phyloP scores from a whole-genome alignment of 2,329 filamentous ascomycete genomes.

The Dothideomycetes sp. region DNA sequence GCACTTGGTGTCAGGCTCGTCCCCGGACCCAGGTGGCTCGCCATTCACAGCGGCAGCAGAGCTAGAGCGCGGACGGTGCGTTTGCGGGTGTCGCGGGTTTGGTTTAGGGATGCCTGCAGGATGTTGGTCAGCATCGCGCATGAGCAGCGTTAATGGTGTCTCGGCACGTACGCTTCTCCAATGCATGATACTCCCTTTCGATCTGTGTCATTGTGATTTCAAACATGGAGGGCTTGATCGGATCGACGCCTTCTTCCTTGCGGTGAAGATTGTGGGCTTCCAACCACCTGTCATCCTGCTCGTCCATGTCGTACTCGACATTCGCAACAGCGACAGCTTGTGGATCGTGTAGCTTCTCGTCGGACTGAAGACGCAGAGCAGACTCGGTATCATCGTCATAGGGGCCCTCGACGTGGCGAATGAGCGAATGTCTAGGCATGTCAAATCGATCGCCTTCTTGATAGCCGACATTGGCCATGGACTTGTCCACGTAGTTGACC shows the following conservation, averaged over 20 bases:
- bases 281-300: slow-evolving; percentile 96
- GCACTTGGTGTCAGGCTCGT: slow-evolving; percentile 95
- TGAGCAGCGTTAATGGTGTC: background rate
- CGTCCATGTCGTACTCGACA: slow-evolving; percentile 99
- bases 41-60: slow-evolving; percentile 93
- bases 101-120: slow-evolving; percentile 81
- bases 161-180: slow-evolving; percentile 77
- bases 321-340: slow-evolving; percentile 51
- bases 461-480: slow-evolving; percentile 92
- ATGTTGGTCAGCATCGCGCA: background rate
- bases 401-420: slow-evolving; percentile 50
- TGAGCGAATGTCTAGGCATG: slow-evolving; percentile 61
- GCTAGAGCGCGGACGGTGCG: slow-evolving; percentile 81
- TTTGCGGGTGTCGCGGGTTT: slow-evolving; percentile 91
- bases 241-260: slow-evolving; percentile 61
- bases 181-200: slow-evolving; percentile 93
- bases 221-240: slow-evolving; percentile 86
- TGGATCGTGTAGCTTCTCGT: slow-evolving; percentile 44
- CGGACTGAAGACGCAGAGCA: slow-evolving; percentile 39
- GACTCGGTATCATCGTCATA: slow-evolving; percentile 53
- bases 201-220: slow-evolving; percentile 98
- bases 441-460: slow-evolving; percentile 88
- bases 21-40: slow-evolving; percentile 66
- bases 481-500: slow-evolving; percentile 77
- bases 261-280: slow-evolving; percentile 71